Evolutionary conservation across 169 alveolate species (phyloP), one percentile per base, ranked within the genome.

Genomic region (Plasmodium blacklocki): DNA sequence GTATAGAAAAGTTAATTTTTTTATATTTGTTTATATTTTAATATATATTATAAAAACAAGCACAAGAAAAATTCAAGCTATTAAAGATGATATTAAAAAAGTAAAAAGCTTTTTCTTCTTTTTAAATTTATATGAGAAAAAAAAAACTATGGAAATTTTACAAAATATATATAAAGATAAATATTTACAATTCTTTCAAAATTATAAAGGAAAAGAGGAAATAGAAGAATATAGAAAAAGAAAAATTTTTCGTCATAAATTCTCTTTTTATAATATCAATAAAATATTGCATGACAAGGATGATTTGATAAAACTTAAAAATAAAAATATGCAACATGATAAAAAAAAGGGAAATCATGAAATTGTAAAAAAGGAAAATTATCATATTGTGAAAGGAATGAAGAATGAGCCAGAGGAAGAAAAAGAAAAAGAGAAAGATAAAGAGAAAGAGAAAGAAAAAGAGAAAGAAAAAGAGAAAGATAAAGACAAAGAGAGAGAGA

Each of bases 31-130:
- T 7, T 76, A 76, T 45, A 59, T 76, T 15, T 4, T 76, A 6
- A 76, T 76, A 26, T 76, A 76, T 63, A 76, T 76, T 14, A 76
- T 76, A 5, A 76, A 76, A 76, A 76, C 88, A 3, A 76, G 88
- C 19, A 63, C 88, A 12, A 66, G 88, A 21, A 76, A 76, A 63
- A 76, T 76, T 2, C 63, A 76, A 29, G 43, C 88, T 1, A 66
- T 76, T 18, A 50, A 32, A 14, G 88, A 76, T 26, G 88, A 76
- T 21, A 64, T 76, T 11, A 76, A 64, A 50, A 76, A 76, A 76
- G 70, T 76, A 15, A 76, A 66, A 50, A 76, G 76, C 45, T 76
- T 76, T 29, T 76, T 76, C 59, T 76, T 76, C 23, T 76, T 76
- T 45, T 70, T 76, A 29, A 76, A 76, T 15, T 63, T 76, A 19